These are phyloP conservation scores for Fraxinus albicans DNA, from an alignment of 305 asterid species.

Conservation along the genomic window DNA sequence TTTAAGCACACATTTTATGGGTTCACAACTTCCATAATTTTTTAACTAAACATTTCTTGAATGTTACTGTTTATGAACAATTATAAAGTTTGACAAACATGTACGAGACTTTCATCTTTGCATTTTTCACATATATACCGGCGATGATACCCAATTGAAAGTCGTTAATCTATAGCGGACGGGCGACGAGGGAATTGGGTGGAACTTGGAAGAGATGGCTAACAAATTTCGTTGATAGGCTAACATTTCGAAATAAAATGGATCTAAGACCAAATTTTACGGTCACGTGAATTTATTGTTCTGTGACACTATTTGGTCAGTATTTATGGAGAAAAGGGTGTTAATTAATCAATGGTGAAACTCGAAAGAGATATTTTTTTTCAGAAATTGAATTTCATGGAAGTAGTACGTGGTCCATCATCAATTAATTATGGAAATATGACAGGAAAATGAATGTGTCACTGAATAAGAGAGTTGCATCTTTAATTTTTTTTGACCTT, in stretches of 20 bases:
- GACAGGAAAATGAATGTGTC: conserved; percentile 1
- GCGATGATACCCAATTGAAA: too few relatives aligned
- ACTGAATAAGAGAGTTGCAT: background rate
- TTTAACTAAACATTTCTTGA: too few relatives aligned
- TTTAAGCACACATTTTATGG: too few relatives aligned
- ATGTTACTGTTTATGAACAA: too few relatives aligned
- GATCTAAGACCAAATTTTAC: background rate
- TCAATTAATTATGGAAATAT: background rate
- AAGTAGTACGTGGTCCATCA: background rate
- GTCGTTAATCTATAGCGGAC: too few relatives aligned
- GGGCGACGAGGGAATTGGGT: too few relatives aligned
- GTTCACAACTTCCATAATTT: too few relatives aligned
- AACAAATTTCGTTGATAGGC: background rate
- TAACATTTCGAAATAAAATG: background rate
- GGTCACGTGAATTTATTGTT: background rate
- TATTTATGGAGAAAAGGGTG: background rate
- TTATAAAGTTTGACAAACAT: too few relatives aligned
- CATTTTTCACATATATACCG: too few relatives aligned
- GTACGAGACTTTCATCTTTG: too few relatives aligned
- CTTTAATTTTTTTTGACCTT: background rate
- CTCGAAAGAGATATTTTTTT: background rate
- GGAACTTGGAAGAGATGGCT: background rate
- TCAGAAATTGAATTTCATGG: background rate
- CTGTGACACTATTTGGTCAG: background rate
- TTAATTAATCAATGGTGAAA: background rate